Base-by-base conservation (phyloP, 1,284 basidiomycete species). In the Irpex rosettiformis region DNA sequence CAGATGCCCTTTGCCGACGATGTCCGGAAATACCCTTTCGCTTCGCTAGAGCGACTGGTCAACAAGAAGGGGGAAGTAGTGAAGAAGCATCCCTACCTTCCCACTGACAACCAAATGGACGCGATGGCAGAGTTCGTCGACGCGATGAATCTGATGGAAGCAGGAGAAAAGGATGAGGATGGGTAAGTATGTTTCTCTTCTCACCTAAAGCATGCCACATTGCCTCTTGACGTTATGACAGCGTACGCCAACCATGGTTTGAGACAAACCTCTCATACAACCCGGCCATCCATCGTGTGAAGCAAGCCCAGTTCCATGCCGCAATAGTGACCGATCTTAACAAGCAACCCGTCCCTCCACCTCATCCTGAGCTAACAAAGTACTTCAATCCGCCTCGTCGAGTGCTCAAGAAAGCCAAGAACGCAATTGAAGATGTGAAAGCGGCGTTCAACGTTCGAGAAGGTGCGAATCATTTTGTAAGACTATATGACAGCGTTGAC, bases 1-100 rank as follows among this genome's bases (percentile, higher is more conserved):
- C 66, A 96, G 89, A 86, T 97, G 79, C 96, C 96, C 0, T 98
- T 98, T 68, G 92, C 94, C 3, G 95, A 98, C 68, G 96, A 99
- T 67, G 79, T 96, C 56, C 84, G 93, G 61, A 88, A 86, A 62
- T 94, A 94, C 71, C 87, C 84, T 8, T 98, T 98, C 70, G 85
- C 90, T 0, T 93, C 93, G 0, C 79, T 98, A 37, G 85, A 88
- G 43, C 81, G 81, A 8, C 80, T 96, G 30, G 76, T 90, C 62
- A 89, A 85, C 52, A 91, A 86, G 67, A 88, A 87, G 40, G 94
- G 94, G 2, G 86, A 91, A 61, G 73, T 75, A 3, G 72, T 97
- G 45, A 82, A 74, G 4, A 84, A 87, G 62, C 95, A 97, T 67
- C 84, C 90, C 0, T 90, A 89, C 60, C 74, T 98, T 16, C 95